Evolutionary conservation across 768 basidiomycete species (phyloP).

Genomic region (Roridomyces roridus): DNA sequence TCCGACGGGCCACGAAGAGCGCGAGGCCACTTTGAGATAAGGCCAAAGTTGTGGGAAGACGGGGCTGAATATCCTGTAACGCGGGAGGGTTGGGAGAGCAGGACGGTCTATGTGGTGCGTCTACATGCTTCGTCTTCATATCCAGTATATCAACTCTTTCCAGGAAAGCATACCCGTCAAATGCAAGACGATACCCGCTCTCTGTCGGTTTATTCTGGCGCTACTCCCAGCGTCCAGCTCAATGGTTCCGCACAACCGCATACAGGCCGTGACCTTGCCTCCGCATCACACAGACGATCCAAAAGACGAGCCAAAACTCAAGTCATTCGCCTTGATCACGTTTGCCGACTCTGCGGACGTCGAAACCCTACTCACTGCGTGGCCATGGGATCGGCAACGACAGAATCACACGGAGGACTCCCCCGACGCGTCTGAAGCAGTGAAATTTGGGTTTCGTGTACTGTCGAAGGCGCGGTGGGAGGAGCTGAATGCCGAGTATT

Average conservation of each 20-base stretch:
- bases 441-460: conserved; percentile 63
- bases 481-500: conserved; percentile 69
- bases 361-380: conserved; percentile 49
- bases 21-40: conserved; percentile 29
- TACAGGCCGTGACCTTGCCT: conserved; percentile 65
- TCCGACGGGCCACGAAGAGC: conserved; percentile 6
- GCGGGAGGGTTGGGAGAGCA: conserved; percentile 51
- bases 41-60: conserved; percentile 29
- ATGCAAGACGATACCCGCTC: conserved; percentile 56
- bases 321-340: conserved; percentile 78
- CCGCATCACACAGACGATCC: conserved; percentile 69
- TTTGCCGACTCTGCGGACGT: conserved; percentile 48
- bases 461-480: conserved; percentile 69
- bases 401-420: not conserved
- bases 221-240: conserved; percentile 34
- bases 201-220: conserved; percentile 50
- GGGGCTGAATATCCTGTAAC: conserved; percentile 74
- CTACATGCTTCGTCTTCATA: not conserved
- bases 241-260: conserved; percentile 20
- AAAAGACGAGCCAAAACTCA: conserved; percentile 61
- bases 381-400: conserved; percentile 66
- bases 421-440: conserved; percentile 44
- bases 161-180: conserved; percentile 76
- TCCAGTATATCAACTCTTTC: not conserved
- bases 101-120: conserved; percentile 74